Evolutionary conservation across 805 yeast species (phyloP).

Genomic region (Candida arabinofermentans): DNA sequence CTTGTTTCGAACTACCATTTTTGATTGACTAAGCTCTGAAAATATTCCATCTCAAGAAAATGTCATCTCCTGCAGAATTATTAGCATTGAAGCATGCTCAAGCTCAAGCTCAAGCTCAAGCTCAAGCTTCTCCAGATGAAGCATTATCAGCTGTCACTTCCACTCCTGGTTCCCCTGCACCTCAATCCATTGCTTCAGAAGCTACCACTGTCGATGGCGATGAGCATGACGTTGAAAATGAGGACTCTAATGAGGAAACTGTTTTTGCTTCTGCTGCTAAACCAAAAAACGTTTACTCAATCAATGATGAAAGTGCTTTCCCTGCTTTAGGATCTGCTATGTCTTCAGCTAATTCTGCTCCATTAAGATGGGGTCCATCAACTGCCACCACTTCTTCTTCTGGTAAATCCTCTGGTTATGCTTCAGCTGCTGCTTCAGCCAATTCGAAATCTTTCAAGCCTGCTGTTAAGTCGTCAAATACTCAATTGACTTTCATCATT

Average conservation of each 20-base stretch:
- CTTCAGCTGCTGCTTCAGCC: conserved; percentile 19
- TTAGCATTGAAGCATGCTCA: conserved; percentile 35
- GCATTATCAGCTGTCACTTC: conserved; percentile 12
- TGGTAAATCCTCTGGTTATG: too few species aligned
- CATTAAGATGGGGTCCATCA: conserved; percentile 41
- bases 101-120: conserved; percentile 4
- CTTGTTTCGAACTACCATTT: background rate
- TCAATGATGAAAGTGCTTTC: conserved; percentile 50
- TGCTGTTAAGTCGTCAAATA: conserved; percentile 50
- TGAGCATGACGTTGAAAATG: conserved; percentile 3
- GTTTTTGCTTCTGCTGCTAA: conserved; percentile 6
- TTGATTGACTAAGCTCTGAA: background rate
- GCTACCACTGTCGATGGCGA: conserved; percentile 8
- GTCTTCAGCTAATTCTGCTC: conserved; percentile 30
- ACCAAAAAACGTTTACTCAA: conserved; percentile 31
- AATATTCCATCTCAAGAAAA: conserved; percentile 9
- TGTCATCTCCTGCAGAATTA: conserved; percentile 39
- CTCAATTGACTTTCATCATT: conserved; percentile 79
- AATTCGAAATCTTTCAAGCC: conserved; percentile 27
- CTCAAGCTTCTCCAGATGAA: conserved; percentile 18
- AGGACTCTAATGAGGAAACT: conserved; percentile 12
- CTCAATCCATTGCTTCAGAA: conserved; percentile 15
- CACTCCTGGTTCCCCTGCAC: conserved; percentile 14
- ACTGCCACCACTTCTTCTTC: conserved; percentile 12
- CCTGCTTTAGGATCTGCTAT: conserved; percentile 60